Conservation (phyloP, 1,139 yeast species). For the Suhomyces kunorum region DNA sequence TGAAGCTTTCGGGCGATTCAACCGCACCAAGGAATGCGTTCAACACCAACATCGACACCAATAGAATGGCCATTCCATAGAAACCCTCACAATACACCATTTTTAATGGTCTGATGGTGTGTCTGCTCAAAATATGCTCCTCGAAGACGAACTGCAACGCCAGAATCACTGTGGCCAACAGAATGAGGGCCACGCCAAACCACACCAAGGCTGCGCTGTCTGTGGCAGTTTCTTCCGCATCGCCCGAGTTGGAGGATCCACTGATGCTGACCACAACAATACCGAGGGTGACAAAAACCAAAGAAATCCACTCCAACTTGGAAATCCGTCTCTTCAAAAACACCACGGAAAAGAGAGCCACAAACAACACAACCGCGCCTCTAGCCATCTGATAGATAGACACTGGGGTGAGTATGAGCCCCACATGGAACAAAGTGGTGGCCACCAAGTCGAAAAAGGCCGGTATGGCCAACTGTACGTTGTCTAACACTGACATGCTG, state of each 20-base stretch:
- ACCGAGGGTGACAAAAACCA: constrained; percentile 62
- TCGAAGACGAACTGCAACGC: constrained; percentile 80
- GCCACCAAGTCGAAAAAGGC: constrained; percentile 72
- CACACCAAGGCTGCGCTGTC: constrained; percentile 31
- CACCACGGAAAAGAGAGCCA: constrained; percentile 67
- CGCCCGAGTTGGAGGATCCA: constrained; percentile 42
- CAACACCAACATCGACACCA: constrained; percentile 45
- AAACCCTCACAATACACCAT: constrained; percentile 77
- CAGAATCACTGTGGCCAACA: constrained; percentile 64
- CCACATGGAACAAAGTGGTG: constrained; percentile 76
- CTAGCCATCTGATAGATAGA: constrained; percentile 84
- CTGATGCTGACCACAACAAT: constrained; percentile 74
- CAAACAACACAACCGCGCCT: constrained; percentile 76
- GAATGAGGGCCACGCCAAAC: constrained; percentile 59
- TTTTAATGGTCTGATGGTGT: constrained; percentile 60
- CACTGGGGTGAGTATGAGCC: constrained; percentile 75
- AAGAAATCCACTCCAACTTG: constrained; percentile 68
- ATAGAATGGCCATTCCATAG: constrained; percentile 56
- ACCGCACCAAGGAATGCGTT: constrained; percentile 43
- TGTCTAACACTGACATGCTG: constrained; percentile 23
- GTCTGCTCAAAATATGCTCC: constrained; percentile 61
- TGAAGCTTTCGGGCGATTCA: constrained; percentile 34
- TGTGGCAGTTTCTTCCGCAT: constrained; percentile 15
- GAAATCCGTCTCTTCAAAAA: constrained; percentile 60
- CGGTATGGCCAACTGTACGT: constrained; percentile 52